Percentiles rank a stretch among this genome's conserved stretches.
These are phyloP conservation scores for Bipolaris sorokiniana DNA, from an alignment of 2,329 filamentous ascomycete genomes.

Conservation along the genomic window DNA sequence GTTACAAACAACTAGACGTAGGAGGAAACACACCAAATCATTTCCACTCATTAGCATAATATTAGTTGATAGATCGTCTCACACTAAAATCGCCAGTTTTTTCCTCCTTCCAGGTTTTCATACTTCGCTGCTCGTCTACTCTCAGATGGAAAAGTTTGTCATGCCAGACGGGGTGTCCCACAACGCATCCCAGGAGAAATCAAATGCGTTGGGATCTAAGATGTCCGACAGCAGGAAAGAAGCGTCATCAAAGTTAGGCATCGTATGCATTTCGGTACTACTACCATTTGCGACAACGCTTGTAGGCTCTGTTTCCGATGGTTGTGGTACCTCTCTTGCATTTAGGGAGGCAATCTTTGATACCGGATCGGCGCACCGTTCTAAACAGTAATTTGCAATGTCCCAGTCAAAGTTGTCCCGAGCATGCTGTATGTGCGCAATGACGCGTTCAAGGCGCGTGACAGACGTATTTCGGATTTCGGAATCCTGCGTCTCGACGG, in stretches of 20 bases:
- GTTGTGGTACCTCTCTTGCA: slow-evolving; percentile 25
- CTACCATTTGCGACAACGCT: slow-evolving; percentile 18
- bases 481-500: slow-evolving; percentile 58
- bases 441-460: slow-evolving; percentile 55
- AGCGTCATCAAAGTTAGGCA: slow-evolving; percentile 37
- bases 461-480: slow-evolving; percentile 56
- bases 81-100: not conserved
- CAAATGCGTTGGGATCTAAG: slow-evolving; percentile 43
- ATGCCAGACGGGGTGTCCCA: slow-evolving; percentile 47
- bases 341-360: slow-evolving; percentile 44
- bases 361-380: slow-evolving; percentile 50
- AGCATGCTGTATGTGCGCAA: slow-evolving; percentile 56
- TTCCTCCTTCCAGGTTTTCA: not conserved
- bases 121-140: not conserved
- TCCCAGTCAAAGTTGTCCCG: slow-evolving; percentile 62
- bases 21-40: too few species aligned
- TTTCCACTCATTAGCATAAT: not conserved
- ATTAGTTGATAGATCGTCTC: not conserved
- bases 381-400: slow-evolving; percentile 61
- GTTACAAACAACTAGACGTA: too few species aligned
- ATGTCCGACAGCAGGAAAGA: slow-evolving; percentile 40
- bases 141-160: slow-evolving; percentile 41
- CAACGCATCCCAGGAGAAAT: slow-evolving; percentile 47
- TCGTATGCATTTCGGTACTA: slow-evolving; percentile 7
- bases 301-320: slow-evolving; percentile 25